phyloP scores from a whole-genome alignment of 495 filamentous ascomycete genomes.

The Tuber umbilicatum region DNA sequence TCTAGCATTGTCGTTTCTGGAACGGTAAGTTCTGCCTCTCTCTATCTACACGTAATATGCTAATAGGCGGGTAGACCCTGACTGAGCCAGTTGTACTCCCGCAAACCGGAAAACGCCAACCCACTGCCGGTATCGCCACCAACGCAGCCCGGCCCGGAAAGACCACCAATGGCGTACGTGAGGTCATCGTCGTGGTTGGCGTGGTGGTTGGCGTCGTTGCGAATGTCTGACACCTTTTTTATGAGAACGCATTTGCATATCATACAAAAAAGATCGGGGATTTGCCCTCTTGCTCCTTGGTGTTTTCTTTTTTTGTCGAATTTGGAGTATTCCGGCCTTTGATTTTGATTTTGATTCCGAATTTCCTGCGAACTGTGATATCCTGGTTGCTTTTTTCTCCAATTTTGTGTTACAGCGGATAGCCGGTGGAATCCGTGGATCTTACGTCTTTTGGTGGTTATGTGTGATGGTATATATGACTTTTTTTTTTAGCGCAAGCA shows the following conservation, averaged over 20 bases:
- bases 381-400: background rate
- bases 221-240: slow-evolving; percentile 4
- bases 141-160: slow-evolving; percentile 1
- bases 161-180: slow-evolving; percentile 8
- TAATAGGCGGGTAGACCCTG: slow-evolving; percentile 24
- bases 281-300: background rate
- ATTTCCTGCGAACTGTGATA: slow-evolving; percentile 1
- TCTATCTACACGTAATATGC: background rate
- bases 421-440: background rate
- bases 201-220: slow-evolving; percentile 28
- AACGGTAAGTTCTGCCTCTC: slow-evolving; percentile 8
- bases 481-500: background rate
- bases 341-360: background rate
- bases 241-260: background rate
- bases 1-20: slow-evolving; percentile 22
- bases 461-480: background rate
- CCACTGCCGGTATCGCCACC: slow-evolving; percentile 14
- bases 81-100: slow-evolving; percentile 20
- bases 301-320: background rate
- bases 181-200: slow-evolving; percentile 28
- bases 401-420: background rate
- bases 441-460: background rate
- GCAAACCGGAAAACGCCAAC: slow-evolving; percentile 24
- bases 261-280: background rate
- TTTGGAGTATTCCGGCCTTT: slow-evolving; percentile 1